Percentiles rank a stretch among this genome's conserved stretches.
Evolutionary conservation across 1,139 yeast genomes (phyloP).

Genomic region (Hansenula sp.): DNA sequence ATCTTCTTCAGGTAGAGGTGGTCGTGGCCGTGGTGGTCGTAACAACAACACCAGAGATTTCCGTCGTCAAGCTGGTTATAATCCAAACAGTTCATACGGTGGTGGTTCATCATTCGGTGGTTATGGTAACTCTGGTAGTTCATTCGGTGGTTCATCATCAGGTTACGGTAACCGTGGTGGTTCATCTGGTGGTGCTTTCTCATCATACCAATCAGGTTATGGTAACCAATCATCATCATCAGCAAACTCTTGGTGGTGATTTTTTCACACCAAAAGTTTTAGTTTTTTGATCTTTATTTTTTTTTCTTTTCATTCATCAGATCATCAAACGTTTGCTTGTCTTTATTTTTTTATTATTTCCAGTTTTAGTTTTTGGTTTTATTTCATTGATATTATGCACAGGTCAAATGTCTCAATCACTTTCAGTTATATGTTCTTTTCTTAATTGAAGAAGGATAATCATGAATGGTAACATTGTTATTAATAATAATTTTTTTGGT

Average conservation of each 20-base stretch:
- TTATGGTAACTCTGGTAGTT: conserved; percentile 18
- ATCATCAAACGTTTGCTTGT: too few relatives aligned
- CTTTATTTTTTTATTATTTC: conserved; percentile 1
- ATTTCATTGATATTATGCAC: conserved; percentile 8
- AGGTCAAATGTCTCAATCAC: conserved; percentile 16
- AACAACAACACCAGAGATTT: conserved; percentile 44
- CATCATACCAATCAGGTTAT: conserved; percentile 10
- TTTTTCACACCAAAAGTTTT: background rate
- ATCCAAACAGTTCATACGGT: conserved; percentile 24
- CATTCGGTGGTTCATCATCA: conserved; percentile 12
- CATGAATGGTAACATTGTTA: background rate
- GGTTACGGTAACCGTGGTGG: conserved; percentile 11
- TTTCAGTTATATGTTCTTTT: conserved; percentile 2
- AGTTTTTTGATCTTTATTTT: background rate
- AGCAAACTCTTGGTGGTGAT: conserved; percentile 17
- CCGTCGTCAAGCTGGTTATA: conserved; percentile 40
- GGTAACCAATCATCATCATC: conserved; percentile 20
- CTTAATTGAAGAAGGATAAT: too few relatives aligned
- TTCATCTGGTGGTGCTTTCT: conserved; percentile 14
- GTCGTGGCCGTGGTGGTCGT: conserved; percentile 50
- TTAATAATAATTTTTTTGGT: background rate
- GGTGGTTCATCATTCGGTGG: conserved; percentile 24
- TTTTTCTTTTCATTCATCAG: conserved; percentile 3
- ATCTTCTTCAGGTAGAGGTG: conserved; percentile 56
- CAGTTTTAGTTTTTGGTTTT: conserved; percentile 4